Conservation (phyloP, 495 filamentous ascomycete species). For the Penicillium egyptiacum region DNA sequence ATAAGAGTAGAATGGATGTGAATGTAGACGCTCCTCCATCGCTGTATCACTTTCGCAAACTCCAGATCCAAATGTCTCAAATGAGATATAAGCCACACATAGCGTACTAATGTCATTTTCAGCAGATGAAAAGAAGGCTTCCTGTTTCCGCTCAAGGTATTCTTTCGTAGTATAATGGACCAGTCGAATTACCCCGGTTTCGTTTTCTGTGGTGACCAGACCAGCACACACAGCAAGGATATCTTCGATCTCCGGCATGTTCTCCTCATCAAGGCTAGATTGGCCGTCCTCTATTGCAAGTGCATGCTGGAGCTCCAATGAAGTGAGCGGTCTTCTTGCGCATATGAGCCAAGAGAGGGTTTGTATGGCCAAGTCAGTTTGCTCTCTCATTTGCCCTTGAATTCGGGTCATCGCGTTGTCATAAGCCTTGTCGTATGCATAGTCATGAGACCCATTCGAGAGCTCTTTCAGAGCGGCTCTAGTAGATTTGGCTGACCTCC, state of each 20-base stretch:
- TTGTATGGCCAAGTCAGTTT: constrained; percentile 33
- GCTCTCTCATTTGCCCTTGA: constrained; percentile 28
- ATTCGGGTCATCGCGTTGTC: constrained; percentile 46
- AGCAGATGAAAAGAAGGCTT: neutral
- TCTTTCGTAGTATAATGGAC: constrained; percentile 57
- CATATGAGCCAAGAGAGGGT: constrained; percentile 49
- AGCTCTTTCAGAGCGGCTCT: constrained; percentile 33
- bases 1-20: neutral
- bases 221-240: constrained; percentile 53
- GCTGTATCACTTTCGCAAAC: neutral
- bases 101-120: neutral
- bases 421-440: constrained; percentile 37
- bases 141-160: constrained; percentile 22
- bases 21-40: neutral
- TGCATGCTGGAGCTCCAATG: constrained; percentile 47
- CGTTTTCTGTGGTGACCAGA: constrained; percentile 49
- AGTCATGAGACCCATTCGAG: constrained; percentile 15
- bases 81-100: neutral
- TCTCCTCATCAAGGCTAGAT: constrained; percentile 37
- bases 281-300: constrained; percentile 38
- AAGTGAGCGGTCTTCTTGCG: constrained; percentile 38
- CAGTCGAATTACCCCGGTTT: constrained; percentile 48
- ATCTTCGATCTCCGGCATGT: constrained; percentile 36
- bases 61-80: neutral
- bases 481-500: constrained; percentile 33